A percentile compares a stretch with the other conserved stretches of the same genome.
Evolutionary conservation across 805 yeast genomes (phyloP).

Genomic region (Suhomyces vadensis): DNA sequence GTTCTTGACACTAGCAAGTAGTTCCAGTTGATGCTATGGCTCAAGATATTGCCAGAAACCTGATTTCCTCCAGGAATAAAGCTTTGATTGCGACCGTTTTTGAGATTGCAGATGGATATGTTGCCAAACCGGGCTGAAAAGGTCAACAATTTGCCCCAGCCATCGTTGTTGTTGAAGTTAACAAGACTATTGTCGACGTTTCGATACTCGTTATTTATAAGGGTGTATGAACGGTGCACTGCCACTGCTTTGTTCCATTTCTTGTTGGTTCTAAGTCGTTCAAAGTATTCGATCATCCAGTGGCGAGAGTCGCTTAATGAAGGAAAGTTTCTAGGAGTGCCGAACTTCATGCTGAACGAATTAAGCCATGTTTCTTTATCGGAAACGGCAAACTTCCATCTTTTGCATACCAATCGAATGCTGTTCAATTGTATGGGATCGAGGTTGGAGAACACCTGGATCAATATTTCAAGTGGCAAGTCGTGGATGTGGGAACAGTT

Average conservation of each 20-base stretch:
- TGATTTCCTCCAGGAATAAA: slow-evolving; percentile 36
- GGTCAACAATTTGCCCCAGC: slow-evolving; percentile 27
- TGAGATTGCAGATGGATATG: slow-evolving; percentile 30
- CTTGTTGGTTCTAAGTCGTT: slow-evolving; percentile 34
- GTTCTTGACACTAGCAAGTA: slow-evolving; percentile 30
- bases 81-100: slow-evolving; percentile 39
- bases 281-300: slow-evolving; percentile 51
- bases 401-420: slow-evolving; percentile 46
- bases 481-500: slow-evolving; percentile 1
- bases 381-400: slow-evolving; percentile 47
- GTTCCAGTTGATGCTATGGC: slow-evolving; percentile 33
- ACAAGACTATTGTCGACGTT: slow-evolving; percentile 21
- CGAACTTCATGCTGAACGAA: slow-evolving; percentile 43
- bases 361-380: slow-evolving; percentile 51
- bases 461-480: slow-evolving; percentile 50
- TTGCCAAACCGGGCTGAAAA: slow-evolving; percentile 30
- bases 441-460: slow-evolving; percentile 45
- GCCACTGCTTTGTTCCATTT: slow-evolving; percentile 43
- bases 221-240: slow-evolving; percentile 26
- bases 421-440: slow-evolving; percentile 46
- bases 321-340: slow-evolving; percentile 40
- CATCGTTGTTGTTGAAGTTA: slow-evolving; percentile 25
- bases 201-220: slow-evolving; percentile 31
- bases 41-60: slow-evolving; percentile 16
- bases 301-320: slow-evolving; percentile 42